Conservation (phyloP, 495 filamentous ascomycete species). For the Hypoxylon fragiforme region DNA sequence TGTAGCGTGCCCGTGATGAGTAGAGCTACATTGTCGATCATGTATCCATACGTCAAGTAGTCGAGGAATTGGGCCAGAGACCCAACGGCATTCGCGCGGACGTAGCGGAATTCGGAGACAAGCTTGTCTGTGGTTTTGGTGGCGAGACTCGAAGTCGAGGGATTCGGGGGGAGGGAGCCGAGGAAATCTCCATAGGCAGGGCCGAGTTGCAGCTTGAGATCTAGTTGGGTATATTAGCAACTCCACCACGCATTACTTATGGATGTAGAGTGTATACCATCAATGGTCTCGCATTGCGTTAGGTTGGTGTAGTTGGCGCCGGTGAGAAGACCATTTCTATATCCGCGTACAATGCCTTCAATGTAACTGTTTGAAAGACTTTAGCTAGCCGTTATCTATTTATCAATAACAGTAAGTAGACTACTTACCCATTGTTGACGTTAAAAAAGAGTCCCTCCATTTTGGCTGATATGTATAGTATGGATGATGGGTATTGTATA, state of each 20-base stretch:
- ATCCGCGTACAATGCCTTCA: conserved; percentile 95
- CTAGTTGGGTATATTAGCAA: conserved; percentile 50
- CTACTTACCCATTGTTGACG: conserved; percentile 83
- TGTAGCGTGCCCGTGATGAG: conserved; percentile 98
- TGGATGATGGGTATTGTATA: not conserved
- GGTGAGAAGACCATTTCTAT: conserved; percentile 91
- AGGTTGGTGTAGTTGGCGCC: conserved; percentile 92
- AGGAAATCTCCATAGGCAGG: conserved; percentile 98
- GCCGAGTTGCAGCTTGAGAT: conserved; percentile 95
- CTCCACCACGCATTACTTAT: not conserved
- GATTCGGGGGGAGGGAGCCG: conserved; percentile 88
- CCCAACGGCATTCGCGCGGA: conserved; percentile 88
- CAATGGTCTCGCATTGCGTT: conserved; percentile 97
- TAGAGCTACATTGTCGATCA: conserved; percentile 99
- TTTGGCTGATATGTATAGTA: conserved; percentile 34
- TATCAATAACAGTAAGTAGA: not conserved
- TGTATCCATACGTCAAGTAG: conserved; percentile 97
- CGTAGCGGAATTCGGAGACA: conserved; percentile 94
- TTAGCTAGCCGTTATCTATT: conserved; percentile 38
- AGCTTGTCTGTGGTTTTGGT: conserved; percentile 97
- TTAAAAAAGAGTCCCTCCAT: conserved; percentile 99
- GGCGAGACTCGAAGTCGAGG: conserved; percentile 92
- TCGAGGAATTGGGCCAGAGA: conserved; percentile 92
- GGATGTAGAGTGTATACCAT: conserved; percentile 63
- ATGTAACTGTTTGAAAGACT: conserved; percentile 68